Percentiles rank a stretch among this genome's conserved stretches.
These are phyloP conservation scores for Pontederia paniculata DNA, from an alignment of 176 grass and related monocot genomes.

Conservation along the genomic window DNA sequence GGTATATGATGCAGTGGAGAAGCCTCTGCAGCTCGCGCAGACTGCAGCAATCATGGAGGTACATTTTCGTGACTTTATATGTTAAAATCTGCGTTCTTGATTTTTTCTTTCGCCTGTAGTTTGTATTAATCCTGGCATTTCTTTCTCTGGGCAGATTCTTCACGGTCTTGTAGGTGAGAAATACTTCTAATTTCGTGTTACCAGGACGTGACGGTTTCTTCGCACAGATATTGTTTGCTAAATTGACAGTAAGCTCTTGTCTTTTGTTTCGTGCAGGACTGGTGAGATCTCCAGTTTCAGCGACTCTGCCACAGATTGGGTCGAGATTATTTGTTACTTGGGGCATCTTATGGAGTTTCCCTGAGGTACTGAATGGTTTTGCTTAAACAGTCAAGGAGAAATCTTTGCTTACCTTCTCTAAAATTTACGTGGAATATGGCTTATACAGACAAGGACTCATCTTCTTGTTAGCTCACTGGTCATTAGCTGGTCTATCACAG, in stretches of 20 bases:
- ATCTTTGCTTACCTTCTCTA: neutral
- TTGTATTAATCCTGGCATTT: slow-evolving; percentile 11
- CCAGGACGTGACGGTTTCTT: neutral
- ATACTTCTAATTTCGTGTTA: neutral
- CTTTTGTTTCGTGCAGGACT: slow-evolving; percentile 12
- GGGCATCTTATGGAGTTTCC: slow-evolving; percentile 30
- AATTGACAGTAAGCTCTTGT: neutral
- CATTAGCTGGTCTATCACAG: slow-evolving; percentile 94
- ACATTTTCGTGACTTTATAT: neutral
- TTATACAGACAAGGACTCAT: neutral
- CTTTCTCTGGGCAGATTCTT: slow-evolving; percentile 29
- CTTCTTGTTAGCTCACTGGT: slow-evolving; percentile 39
- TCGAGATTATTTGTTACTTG: slow-evolving; percentile 32
- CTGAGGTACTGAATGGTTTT: slow-evolving; percentile 16
- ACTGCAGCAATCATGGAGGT: slow-evolving; percentile 61
- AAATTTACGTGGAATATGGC: neutral
- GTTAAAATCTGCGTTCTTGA: neutral
- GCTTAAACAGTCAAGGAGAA: neutral
- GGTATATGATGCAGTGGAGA: slow-evolving; percentile 48
- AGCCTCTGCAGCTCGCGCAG: slow-evolving; percentile 51
- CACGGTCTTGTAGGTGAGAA: slow-evolving; percentile 39
- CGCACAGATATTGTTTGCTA: neutral
- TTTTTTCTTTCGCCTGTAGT: neutral
- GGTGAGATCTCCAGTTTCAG: slow-evolving; percentile 30
- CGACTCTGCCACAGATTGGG: slow-evolving; percentile 21